Evolutionary conservation across 306 rosid genomes (phyloP).

Genomic region (Cucurbita moschata): DNA sequence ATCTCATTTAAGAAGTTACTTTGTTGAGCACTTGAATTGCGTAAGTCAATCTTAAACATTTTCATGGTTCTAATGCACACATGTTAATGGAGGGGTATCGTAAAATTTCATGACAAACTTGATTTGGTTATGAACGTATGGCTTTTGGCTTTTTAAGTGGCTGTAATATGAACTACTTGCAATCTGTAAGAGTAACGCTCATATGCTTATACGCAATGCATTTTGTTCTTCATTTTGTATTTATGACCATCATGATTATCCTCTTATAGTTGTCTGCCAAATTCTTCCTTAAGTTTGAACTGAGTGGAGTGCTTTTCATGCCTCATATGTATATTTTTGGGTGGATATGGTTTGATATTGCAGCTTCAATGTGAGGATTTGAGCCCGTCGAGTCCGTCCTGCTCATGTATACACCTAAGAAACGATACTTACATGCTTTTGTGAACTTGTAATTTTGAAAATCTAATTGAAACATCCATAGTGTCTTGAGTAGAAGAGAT

Average conservation of each 20-base stretch:
- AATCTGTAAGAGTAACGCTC: background rate
- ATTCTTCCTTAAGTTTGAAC: background rate
- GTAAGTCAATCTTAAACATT: background rate
- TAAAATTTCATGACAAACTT: background rate
- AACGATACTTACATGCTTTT: background rate
- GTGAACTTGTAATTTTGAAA: background rate
- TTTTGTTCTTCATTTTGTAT: background rate
- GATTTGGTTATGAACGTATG: background rate
- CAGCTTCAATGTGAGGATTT: background rate
- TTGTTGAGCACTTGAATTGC: conserved; percentile 4
- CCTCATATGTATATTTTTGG: background rate
- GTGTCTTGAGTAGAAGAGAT: background rate
- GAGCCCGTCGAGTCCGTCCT: too few species aligned
- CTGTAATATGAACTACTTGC: background rate
- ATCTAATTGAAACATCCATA: background rate
- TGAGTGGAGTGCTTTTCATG: background rate
- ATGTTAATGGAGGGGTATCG: background rate
- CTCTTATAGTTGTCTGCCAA: background rate
- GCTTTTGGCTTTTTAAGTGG: background rate
- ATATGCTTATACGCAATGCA: background rate
- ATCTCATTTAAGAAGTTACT: background rate
- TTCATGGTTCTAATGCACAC: background rate
- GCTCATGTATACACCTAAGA: background rate
- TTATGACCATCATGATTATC: background rate
- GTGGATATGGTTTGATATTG: background rate